phyloP scores from a whole-genome alignment of 805 yeast species.

The Nakazawaea populi region DNA sequence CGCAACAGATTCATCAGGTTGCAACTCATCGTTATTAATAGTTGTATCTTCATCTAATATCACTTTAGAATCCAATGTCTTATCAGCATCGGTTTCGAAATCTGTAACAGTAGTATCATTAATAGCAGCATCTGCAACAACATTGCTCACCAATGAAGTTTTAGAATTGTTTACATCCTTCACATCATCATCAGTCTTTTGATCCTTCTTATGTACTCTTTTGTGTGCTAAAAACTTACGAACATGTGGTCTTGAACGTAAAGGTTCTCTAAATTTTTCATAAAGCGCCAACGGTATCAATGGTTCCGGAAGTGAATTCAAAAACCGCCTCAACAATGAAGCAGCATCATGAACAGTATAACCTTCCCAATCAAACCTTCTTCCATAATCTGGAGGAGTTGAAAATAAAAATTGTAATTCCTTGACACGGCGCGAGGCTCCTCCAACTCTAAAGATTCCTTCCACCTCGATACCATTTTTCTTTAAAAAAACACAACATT shows the following conservation, averaged over 20 bases:
- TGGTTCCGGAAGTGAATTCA: constrained; percentile 89
- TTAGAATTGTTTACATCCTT: neutral
- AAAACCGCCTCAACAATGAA: constrained; percentile 75
- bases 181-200: constrained; percentile 1
- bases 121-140: neutral
- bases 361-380: constrained; percentile 85
- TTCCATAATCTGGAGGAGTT: constrained; percentile 85
- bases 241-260: constrained; percentile 59
- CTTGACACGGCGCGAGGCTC: constrained; percentile 81
- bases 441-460: constrained; percentile 92
- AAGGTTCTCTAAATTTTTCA: constrained; percentile 73
- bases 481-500: constrained; percentile 85
- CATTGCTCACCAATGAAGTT: neutral
- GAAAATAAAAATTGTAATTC: constrained; percentile 81
- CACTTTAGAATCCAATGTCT: neutral
- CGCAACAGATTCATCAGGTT: neutral
- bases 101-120: neutral
- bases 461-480: constrained; percentile 72
- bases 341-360: constrained; percentile 97
- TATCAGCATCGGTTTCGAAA: neutral
- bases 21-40: neutral
- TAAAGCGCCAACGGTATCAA: constrained; percentile 75
- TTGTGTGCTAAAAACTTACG: constrained; percentile 59
- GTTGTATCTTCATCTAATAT: neutral
- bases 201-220: constrained; percentile 32